phyloP scores from a whole-genome alignment of 2,329 filamentous ascomycete species.

The Coniella lustricola region DNA sequence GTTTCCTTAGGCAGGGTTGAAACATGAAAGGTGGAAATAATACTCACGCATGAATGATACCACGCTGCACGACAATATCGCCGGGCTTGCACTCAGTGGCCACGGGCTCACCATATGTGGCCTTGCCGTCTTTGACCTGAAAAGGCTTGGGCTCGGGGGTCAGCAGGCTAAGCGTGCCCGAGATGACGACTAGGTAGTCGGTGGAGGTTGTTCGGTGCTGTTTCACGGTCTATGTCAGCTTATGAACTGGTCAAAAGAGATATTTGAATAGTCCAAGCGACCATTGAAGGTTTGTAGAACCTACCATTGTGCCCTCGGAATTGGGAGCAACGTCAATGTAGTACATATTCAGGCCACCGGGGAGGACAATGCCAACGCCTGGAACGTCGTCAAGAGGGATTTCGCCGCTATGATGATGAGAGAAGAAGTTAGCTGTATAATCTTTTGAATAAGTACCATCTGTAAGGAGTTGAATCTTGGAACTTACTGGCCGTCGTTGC shows the following conservation, averaged over 20 bases:
- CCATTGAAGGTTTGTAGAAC: no score
- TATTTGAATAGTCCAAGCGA: neutral
- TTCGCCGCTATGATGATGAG: neutral
- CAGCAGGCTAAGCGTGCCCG: neutral
- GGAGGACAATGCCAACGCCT: neutral
- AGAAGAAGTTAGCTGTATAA: neutral
- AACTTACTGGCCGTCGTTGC: neutral
- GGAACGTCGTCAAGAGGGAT: neutral
- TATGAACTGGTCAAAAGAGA: neutral
- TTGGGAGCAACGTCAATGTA: neutral
- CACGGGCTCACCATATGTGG: neutral
- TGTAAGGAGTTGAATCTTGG: neutral
- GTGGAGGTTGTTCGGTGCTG: neutral
- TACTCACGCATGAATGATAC: neutral
- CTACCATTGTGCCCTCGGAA: neutral
- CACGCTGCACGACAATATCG: neutral
- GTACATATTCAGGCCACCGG: neutral
- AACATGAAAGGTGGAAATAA: neutral
- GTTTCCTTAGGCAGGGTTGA: no score
- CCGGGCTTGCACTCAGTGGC: neutral
- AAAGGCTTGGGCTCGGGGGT: neutral
- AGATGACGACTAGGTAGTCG: slow-evolving; percentile 1
- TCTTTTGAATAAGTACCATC: neutral
- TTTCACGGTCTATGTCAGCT: neutral
- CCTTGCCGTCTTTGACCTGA: neutral